Base-by-base conservation (phyloP, 2,329 filamentous ascomycete genomes). In the Polytolypa hystricis region DNA sequence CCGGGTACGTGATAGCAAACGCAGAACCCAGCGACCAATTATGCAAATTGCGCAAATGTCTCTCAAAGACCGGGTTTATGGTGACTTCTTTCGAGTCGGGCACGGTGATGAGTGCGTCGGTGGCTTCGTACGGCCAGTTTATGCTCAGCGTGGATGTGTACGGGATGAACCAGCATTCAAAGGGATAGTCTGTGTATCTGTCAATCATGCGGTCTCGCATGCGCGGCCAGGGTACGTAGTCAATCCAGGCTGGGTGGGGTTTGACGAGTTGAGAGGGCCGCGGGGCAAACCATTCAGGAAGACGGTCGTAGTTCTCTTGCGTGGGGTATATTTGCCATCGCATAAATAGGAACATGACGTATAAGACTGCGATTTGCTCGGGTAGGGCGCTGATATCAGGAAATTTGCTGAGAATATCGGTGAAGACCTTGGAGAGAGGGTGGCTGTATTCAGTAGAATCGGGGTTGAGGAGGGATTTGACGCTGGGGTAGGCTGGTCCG, bases 51-150 rank as follows among this genome's bases (percentile, higher is more conserved):
- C 80, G 63, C 33, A 94, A 53, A 55, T 95, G 86, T 25, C 76
- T 69, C 60, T 93, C 84, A 55, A 93, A 94, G 0, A 84, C 82
- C 0, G 85, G 85, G 45, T 91, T 93, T 44, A 94, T 84, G 44
- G 82, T 69, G 41, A 85, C 66, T 49, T 86, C 79, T 6, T 79
- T 74, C 4, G 56, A 56, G 21, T 62, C 61, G 1, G 55, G 53
- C 1, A 57, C 56, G 37, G 71, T 66, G 17, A 84, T 61, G 17
- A 94, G 64, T 23, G 78, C 75, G 47, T 86, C 79, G 0, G 73
- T 75, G 1, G 77, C 70, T 38, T 84, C 79, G 52, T 93, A 89
- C 0, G 81, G 81, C 86, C 86, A 95, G 47, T 87, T 91, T 11
- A 94, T 58, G 17, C 71, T 77, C 16, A 94, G 52, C 0, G 79